Evolutionary conservation across 371 early-diverging fungal species (phyloP).

Genomic region (Rhizopus delemar): DNA sequence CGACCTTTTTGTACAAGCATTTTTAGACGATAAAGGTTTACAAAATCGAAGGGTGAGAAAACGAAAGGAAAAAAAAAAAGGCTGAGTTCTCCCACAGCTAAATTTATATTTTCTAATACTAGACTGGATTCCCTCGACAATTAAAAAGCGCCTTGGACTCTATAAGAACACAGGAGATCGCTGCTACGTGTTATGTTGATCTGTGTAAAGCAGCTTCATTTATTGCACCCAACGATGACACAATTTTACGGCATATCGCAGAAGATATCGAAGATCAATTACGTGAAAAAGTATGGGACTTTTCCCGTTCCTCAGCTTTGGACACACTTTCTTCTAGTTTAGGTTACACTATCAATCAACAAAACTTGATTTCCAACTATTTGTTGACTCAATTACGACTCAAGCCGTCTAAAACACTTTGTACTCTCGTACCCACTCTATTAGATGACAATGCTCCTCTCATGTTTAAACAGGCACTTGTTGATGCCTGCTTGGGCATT

Average conservation of each 20-base stretch:
- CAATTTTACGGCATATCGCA: conserved; percentile 63
- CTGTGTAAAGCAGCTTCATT: conserved; percentile 72
- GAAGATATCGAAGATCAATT: conserved; percentile 70
- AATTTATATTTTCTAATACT: neutral
- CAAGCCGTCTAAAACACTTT: conserved; percentile 62
- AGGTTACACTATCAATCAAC: conserved; percentile 46
- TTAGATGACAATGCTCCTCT: conserved; percentile 61
- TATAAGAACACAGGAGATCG: conserved; percentile 62
- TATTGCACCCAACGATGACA: conserved; percentile 61
- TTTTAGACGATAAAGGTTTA: conserved; percentile 41
- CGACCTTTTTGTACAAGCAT: conserved; percentile 64
- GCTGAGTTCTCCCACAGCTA: neutral
- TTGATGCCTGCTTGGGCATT: conserved; percentile 68
- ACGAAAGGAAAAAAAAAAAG: neutral
- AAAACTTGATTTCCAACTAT: conserved; percentile 63
- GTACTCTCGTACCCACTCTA: conserved; percentile 60
- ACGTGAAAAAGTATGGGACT: conserved; percentile 65
- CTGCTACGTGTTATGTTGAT: conserved; percentile 73
- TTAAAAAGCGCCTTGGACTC: conserved; percentile 63
- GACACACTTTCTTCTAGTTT: conserved; percentile 41
- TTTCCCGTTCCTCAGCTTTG: conserved; percentile 22
- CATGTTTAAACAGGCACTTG: conserved; percentile 71
- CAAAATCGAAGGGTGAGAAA: conserved; percentile 37
- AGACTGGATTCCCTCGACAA: conserved; percentile 66
- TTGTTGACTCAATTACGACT: conserved; percentile 67